Conservation (phyloP, 345 rosid species). For the Syzygium jambos region DNA sequence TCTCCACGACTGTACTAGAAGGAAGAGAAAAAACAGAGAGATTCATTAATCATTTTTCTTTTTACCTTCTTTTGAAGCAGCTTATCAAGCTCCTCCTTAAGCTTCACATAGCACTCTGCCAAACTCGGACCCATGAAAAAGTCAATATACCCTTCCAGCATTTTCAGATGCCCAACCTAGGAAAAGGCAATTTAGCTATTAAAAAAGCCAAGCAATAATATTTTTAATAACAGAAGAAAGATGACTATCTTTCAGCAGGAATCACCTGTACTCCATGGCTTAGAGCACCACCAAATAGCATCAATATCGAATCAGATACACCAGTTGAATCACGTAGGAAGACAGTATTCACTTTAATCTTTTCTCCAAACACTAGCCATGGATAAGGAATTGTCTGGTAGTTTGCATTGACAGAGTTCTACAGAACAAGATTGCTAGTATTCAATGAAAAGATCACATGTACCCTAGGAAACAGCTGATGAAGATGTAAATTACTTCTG, state of each 20-base stretch:
- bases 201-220: neutral
- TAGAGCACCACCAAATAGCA: constrained; percentile 83
- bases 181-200: neutral
- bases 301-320: constrained; percentile 82
- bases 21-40: neutral
- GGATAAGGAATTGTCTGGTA: constrained; percentile 86
- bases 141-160: constrained; percentile 87
- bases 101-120: constrained; percentile 78
- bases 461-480: neutral
- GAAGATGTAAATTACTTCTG: neutral
- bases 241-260: neutral
- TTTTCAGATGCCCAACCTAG: constrained; percentile 91
- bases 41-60: neutral
- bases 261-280: constrained; percentile 64
- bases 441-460: neutral
- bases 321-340: constrained; percentile 97
- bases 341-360: constrained; percentile 86
- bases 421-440: constrained; percentile 10
- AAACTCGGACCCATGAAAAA: constrained; percentile 89
- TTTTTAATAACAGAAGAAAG: neutral
- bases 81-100: constrained; percentile 74
- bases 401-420: constrained; percentile 96
- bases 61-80: constrained; percentile 68
- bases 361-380: constrained; percentile 97
- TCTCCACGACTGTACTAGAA: neutral